A percentile compares a stretch with the other conserved stretches of the same genome.
These are phyloP conservation scores for Russula sp. DNA, from an alignment of 768 basidiomycete species.

Conservation along the genomic window DNA sequence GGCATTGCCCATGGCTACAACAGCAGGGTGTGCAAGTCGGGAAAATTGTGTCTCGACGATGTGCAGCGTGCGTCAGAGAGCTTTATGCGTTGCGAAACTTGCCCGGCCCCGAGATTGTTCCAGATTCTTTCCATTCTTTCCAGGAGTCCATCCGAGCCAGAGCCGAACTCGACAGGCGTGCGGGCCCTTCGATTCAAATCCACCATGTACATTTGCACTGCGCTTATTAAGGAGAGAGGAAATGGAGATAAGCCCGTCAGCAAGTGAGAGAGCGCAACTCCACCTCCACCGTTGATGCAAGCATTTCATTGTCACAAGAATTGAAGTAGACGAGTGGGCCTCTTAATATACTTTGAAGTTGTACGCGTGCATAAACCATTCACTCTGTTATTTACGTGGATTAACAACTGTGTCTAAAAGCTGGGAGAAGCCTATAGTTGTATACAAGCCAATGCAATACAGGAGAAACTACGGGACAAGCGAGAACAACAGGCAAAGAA, in stretches of 20 bases:
- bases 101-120: background rate
- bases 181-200: background rate
- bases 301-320: no score
- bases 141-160: background rate
- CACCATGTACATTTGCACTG: background rate
- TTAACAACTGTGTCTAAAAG: background rate
- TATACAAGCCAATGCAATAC: background rate
- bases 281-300: no score
- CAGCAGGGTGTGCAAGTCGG: background rate
- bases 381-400: background rate
- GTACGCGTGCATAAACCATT: background rate
- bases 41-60: background rate
- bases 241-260: no score
- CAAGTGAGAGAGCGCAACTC: no score
- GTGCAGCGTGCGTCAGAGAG: background rate
- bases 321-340: no score
- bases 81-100: background rate
- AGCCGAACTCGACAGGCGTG: background rate
- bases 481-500: background rate
- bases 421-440: conserved; percentile 2
- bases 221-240: no score
- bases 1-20: conserved; percentile 10
- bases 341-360: no score
- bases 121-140: background rate
- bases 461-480: background rate